Evolutionary conservation across 331 rosid species (phyloP).

Genomic region (Saraca asoca): DNA sequence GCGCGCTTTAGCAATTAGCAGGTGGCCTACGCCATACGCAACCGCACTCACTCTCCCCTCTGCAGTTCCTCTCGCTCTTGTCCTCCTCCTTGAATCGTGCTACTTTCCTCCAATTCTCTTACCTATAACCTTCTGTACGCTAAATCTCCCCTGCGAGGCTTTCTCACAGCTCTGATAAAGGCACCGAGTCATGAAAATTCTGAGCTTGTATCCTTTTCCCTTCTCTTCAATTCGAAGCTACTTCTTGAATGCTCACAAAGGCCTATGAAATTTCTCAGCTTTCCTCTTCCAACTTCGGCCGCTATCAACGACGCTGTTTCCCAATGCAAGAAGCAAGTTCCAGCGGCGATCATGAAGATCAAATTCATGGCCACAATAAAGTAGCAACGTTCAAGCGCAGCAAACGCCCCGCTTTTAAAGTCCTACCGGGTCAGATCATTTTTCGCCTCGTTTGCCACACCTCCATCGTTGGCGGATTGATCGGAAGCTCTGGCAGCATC

Average conservation of each 20-base stretch:
- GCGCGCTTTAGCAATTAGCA: too few species aligned
- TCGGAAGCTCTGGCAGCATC: constrained; percentile 49
- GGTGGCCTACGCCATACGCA: too few species aligned
- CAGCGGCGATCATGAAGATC: constrained; percentile 24
- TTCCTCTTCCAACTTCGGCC: not conserved
- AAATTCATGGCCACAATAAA: not conserved
- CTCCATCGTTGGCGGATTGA: constrained; percentile 46
- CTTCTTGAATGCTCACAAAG: not conserved
- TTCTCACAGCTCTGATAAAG: too few species aligned
- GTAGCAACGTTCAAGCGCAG: not conserved
- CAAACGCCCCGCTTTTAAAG: constrained; percentile 40
- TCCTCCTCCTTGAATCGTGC: too few species aligned
- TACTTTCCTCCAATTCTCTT: too few species aligned
- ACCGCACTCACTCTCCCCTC: too few species aligned
- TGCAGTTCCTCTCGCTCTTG: too few species aligned
- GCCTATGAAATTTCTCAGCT: not conserved
- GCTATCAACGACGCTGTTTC: not conserved
- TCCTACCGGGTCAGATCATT: constrained; percentile 48
- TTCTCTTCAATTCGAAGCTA: constrained; percentile 26
- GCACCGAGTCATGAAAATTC: constrained; percentile 5
- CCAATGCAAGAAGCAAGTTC: constrained; percentile 43
- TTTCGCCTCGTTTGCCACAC: constrained; percentile 52
- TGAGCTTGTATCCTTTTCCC: not conserved
- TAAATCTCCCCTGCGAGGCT: too few species aligned
- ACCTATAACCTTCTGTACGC: too few species aligned